These are phyloP conservation scores for Erythrophleum fordii DNA, from an alignment of 306 rosid species.

Conservation along the genomic window DNA sequence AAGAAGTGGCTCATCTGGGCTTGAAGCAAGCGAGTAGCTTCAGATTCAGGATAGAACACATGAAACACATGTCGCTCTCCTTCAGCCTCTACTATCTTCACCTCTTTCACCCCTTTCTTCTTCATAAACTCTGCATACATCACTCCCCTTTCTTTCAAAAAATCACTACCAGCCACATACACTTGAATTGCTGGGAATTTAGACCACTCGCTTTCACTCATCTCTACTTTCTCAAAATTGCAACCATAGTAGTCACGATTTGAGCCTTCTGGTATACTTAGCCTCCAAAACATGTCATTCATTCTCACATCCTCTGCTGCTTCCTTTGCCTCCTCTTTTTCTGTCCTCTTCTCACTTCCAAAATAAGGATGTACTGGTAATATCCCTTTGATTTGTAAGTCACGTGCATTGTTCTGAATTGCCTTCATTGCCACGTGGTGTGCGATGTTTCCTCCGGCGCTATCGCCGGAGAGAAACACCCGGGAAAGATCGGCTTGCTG, in stretches of 20 bases:
- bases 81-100: slow-evolving; percentile 65
- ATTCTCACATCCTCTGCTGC: slow-evolving; percentile 32
- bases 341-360: slow-evolving; percentile 77
- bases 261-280: slow-evolving; percentile 64
- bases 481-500: slow-evolving; percentile 55
- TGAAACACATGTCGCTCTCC: slow-evolving; percentile 65
- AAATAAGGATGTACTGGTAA: slow-evolving; percentile 81
- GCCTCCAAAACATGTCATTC: slow-evolving; percentile 64
- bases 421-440: slow-evolving; percentile 67
- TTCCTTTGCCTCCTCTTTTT: slow-evolving; percentile 50
- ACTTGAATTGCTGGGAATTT: slow-evolving; percentile 68
- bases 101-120: slow-evolving; percentile 55
- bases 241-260: slow-evolving; percentile 68
- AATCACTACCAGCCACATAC: slow-evolving; percentile 77
- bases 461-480: slow-evolving; percentile 82
- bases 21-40: slow-evolving; percentile 67
- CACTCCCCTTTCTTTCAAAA: slow-evolving; percentile 79
- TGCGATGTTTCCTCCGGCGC: slow-evolving; percentile 90
- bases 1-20: slow-evolving; percentile 67
- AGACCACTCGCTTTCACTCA: slow-evolving; percentile 49
- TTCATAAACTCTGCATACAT: slow-evolving; percentile 68
- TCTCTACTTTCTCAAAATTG: slow-evolving; percentile 55
- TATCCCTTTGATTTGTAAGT: slow-evolving; percentile 58
- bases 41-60: slow-evolving; percentile 59
- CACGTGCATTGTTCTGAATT: slow-evolving; percentile 27